phyloP scores from a whole-genome alignment of 164 flowering plant genomes.

The Sedum album region DNA sequence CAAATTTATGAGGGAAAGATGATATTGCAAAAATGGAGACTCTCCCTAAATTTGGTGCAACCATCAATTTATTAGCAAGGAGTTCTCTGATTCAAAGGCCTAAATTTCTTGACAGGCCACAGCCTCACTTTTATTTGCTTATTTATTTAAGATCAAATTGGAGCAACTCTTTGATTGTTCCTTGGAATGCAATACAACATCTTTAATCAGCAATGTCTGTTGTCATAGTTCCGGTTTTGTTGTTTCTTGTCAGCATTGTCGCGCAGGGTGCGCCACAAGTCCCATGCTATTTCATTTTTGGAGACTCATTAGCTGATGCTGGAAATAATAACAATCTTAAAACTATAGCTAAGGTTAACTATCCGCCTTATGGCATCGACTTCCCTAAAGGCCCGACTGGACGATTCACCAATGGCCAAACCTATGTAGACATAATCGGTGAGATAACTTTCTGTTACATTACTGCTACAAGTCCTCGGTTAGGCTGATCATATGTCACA shows the following conservation, averaged over 20 bases:
- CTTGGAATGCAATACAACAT: not conserved
- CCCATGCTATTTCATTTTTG: slow-evolving; percentile 45
- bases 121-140: too few relatives aligned
- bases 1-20: too few relatives aligned
- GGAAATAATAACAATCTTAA: slow-evolving; percentile 38
- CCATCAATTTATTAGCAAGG: too few relatives aligned
- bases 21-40: too few relatives aligned
- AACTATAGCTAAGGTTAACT: slow-evolving; percentile 29
- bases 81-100: too few relatives aligned
- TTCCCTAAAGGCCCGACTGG: slow-evolving; percentile 30
- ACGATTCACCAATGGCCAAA: slow-evolving; percentile 37
- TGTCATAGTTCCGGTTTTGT: not conserved
- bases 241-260: not conserved
- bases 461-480: too few relatives aligned
- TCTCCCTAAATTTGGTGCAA: too few relatives aligned
- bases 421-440: slow-evolving; percentile 34
- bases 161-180: too few relatives aligned
- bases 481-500: not conserved
- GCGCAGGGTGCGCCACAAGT: slow-evolving; percentile 13
- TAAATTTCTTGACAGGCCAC: too few relatives aligned
- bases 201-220: not conserved
- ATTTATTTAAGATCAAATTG: too few relatives aligned
- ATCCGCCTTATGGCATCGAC: slow-evolving; percentile 42
- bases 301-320: slow-evolving; percentile 37
- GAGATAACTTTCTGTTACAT: not conserved